These are phyloP conservation scores for Torulaspora gathmanii DNA, from an alignment of 805 yeast genomes.

Conservation along the genomic window DNA sequence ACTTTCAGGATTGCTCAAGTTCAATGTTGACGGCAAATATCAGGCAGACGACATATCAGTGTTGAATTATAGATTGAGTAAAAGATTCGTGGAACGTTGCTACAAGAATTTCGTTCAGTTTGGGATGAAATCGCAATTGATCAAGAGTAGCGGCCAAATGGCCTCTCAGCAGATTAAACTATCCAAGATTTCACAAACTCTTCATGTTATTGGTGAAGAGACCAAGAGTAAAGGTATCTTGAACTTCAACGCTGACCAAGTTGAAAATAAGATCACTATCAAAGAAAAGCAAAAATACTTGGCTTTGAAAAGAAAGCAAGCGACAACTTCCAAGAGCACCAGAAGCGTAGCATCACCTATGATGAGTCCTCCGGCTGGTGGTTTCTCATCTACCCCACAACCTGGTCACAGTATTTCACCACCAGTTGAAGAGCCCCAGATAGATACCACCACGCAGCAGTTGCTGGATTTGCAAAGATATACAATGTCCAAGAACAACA, in stretches of 20 bases:
- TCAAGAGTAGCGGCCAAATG: slow-evolving; percentile 26
- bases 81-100: slow-evolving; percentile 59
- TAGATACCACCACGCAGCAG: slow-evolving; percentile 8
- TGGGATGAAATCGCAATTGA: slow-evolving; percentile 37
- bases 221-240: slow-evolving; percentile 35
- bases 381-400: slow-evolving; percentile 7
- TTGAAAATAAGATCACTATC: slow-evolving; percentile 25
- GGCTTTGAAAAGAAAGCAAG: slow-evolving; percentile 9
- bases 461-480: slow-evolving; percentile 27
- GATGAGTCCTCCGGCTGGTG: slow-evolving; percentile 1
- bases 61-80: slow-evolving; percentile 47
- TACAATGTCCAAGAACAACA: slow-evolving; percentile 26
- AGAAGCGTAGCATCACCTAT: slow-evolving; percentile 4
- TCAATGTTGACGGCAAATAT: slow-evolving; percentile 55
- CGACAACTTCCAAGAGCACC: slow-evolving; percentile 2
- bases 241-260: slow-evolving; percentile 25
- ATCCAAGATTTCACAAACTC: slow-evolving; percentile 33
- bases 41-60: slow-evolving; percentile 40
- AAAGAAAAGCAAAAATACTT: slow-evolving; percentile 24
- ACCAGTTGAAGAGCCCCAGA: slow-evolving; percentile 1
- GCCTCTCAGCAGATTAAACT: slow-evolving; percentile 27
- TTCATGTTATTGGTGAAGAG: slow-evolving; percentile 36
- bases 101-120: slow-evolving; percentile 44
- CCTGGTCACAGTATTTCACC: not conserved
- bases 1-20: slow-evolving; percentile 53